A percentile compares a stretch with the other conserved stretches of the same genome.
These are phyloP conservation scores for Crepidotus variabilis DNA, from an alignment of 768 basidiomycete genomes.

Conservation along the genomic window DNA sequence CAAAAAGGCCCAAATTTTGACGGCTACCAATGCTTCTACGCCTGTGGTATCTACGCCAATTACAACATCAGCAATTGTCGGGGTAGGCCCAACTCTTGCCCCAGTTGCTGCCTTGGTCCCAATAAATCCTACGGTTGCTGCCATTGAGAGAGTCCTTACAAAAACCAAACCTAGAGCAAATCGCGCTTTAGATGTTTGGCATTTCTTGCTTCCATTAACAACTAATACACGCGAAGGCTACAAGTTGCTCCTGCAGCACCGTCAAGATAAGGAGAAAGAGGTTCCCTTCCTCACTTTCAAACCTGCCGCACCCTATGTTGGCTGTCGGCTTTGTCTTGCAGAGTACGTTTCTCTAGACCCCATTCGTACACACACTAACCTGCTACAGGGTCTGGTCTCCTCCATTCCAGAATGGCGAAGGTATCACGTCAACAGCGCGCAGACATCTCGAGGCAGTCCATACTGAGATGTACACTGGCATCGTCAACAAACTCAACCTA, in stretches of 20 bases:
- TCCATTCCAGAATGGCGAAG: conserved; percentile 12
- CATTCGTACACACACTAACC: not conserved
- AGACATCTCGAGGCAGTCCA: conserved; percentile 20
- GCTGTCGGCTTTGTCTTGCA: conserved; percentile 25
- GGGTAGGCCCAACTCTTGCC: not conserved
- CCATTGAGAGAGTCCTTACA: not conserved
- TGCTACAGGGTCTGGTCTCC: conserved; percentile 8
- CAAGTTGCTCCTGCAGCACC: not conserved
- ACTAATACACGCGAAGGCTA: not conserved
- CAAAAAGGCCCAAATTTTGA: not conserved
- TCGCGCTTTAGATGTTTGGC: conserved; percentile 20
- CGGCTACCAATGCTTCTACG: not conserved
- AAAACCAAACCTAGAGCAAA: not conserved
- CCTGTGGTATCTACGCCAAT: not conserved
- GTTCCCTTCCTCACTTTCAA: conserved; percentile 3
- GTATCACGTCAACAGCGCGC: conserved; percentile 18
- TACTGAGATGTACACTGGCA: conserved; percentile 7
- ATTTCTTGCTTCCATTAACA: conserved; percentile 14
- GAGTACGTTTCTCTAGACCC: conserved; percentile 12
- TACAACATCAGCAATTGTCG: not conserved
- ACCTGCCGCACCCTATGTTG: conserved; percentile 7
- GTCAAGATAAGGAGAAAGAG: not conserved
- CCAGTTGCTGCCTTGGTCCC: not conserved
- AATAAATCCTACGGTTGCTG: not conserved
- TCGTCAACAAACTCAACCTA: conserved; percentile 12